Evolutionary conservation across 2,329 filamentous ascomycete genomes (phyloP).

Genomic region (Capronia epimyces): DNA sequence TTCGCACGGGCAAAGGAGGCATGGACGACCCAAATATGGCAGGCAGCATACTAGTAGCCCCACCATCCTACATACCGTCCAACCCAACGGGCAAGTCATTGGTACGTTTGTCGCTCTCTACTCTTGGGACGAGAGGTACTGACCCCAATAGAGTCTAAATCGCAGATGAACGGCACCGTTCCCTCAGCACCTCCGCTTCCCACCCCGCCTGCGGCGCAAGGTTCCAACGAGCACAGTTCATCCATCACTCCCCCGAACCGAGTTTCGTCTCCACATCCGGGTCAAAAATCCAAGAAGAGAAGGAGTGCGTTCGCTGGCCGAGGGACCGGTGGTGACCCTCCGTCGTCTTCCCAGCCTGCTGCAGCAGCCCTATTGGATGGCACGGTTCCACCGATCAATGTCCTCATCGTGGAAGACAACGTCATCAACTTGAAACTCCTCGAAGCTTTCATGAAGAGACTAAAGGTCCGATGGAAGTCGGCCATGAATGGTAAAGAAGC

Average conservation of each 20-base stretch:
- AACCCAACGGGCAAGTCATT: slow-evolving; percentile 32
- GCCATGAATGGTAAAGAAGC: slow-evolving; percentile 93
- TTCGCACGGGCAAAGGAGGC: slow-evolving; percentile 53
- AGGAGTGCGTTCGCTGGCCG: slow-evolving; percentile 38
- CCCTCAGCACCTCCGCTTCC: slow-evolving; percentile 49
- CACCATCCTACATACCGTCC: slow-evolving; percentile 56
- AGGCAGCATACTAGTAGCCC: slow-evolving; percentile 78
- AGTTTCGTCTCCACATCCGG: slow-evolving; percentile 46
- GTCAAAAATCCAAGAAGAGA: slow-evolving; percentile 46
- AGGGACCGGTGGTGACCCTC: slow-evolving; percentile 30
- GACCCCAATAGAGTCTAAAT: slow-evolving; percentile 38
- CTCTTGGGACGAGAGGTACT: slow-evolving; percentile 23
- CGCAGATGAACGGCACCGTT: slow-evolving; percentile 36
- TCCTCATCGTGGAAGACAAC: slow-evolving; percentile 97
- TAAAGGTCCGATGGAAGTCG: slow-evolving; percentile 96
- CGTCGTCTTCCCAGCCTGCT: slow-evolving; percentile 32
- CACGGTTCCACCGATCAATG: slow-evolving; percentile 89
- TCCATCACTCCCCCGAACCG: slow-evolving; percentile 47
- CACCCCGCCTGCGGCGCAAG: slow-evolving; percentile 48
- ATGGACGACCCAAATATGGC: slow-evolving; percentile 56
- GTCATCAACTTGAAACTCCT: slow-evolving; percentile 92
- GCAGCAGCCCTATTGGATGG: slow-evolving; percentile 67
- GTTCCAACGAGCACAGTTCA: slow-evolving; percentile 42
- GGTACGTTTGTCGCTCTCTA: slow-evolving; percentile 24
- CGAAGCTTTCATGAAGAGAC: slow-evolving; percentile 89